A percentile compares a stretch with the other conserved stretches of the same genome.
Evolutionary conservation across 2,329 filamentous ascomycete genomes (phyloP).

Genomic region (Ophiostoma piceae): DNA sequence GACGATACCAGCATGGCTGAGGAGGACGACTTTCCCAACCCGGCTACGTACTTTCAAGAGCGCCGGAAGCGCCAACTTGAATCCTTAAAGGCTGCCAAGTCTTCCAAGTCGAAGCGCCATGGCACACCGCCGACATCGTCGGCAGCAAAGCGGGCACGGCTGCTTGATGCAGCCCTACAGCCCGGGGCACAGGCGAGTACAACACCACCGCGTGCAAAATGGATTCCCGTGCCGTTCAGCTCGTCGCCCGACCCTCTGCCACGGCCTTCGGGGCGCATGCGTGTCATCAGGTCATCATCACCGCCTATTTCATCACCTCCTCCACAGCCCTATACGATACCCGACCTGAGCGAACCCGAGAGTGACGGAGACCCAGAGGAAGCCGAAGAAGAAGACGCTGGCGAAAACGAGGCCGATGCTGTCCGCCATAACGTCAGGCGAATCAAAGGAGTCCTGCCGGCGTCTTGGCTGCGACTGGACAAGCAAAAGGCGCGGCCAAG

Average conservation of each 20-base stretch:
- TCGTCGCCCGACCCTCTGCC: slow-evolving; percentile 22
- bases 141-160: slow-evolving; percentile 30
- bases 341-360: slow-evolving; percentile 17
- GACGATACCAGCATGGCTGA: slow-evolving; percentile 33
- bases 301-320: not conserved
- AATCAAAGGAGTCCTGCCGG: slow-evolving; percentile 58
- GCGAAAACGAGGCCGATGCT: slow-evolving; percentile 40
- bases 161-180: not conserved
- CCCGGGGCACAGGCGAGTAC: not conserved
- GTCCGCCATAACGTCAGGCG: slow-evolving; percentile 40
- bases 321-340: not conserved
- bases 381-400: not conserved
- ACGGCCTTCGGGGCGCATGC: not conserved
- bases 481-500: slow-evolving; percentile 37
- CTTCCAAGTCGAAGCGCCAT: slow-evolving; percentile 27
- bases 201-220: slow-evolving; percentile 12
- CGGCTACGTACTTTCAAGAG: slow-evolving; percentile 26
- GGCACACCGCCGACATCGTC: slow-evolving; percentile 27
- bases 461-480: slow-evolving; percentile 62
- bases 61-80: slow-evolving; percentile 22
- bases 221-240: slow-evolving; percentile 24
- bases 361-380: slow-evolving; percentile 9
- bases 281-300: not conserved
- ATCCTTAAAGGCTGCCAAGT: not conserved
- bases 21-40: slow-evolving; percentile 34